Evolutionary conservation across 2,329 filamentous ascomycete species (phyloP), one percentile per base, ranked within the genome.

Genomic region (Sclerotinia glacialis): DNA sequence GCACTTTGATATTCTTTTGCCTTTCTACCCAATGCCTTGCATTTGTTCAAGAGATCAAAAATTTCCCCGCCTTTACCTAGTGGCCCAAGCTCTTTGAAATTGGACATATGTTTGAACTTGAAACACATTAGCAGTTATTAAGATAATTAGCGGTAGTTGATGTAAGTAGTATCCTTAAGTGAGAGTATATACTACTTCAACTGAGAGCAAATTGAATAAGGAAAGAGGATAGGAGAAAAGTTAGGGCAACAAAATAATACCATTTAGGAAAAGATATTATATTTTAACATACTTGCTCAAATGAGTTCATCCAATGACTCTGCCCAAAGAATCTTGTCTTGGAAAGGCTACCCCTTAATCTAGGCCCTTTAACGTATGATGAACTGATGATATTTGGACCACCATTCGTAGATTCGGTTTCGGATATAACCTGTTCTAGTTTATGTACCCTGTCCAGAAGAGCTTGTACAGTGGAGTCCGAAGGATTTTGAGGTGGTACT

Each of bases 301-400:
- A 65, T 5, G 67, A 68, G 31, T 56, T 55, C 49, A 70, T 67
- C 70, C 70, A 72, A 49, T 72, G 70, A 56, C 64, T 72, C 23
- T 67, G 67, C 31, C 71, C 71, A 62, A 66, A 71, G 14, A 70
- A 68, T 14, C 67, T 55, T 9, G 69, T 69, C 40, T 72, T 72
- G 42, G 67, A 69, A 31, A 70, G 12, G 54, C 46, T 67, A 14
- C 67, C 70, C 21, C 62, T 59, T 11, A 69, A 23, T 23, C 65
- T 61, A 37, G 65, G 54, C n/a, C 53, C 31, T 37, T 52, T 52
- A 34, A 56, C 34, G 16, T 16, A 47, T 50, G 44, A 26, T 44
- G 9, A n/a, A 37, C 1, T 18, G 3, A 26, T 50, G 3, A 55
- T 21, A 42, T 34, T 21, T 37, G 59, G 31, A 18, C 28, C 28